Conservation (phyloP, 1,284 basidiomycete species). For the Singerocomus rubriflavus region DNA sequence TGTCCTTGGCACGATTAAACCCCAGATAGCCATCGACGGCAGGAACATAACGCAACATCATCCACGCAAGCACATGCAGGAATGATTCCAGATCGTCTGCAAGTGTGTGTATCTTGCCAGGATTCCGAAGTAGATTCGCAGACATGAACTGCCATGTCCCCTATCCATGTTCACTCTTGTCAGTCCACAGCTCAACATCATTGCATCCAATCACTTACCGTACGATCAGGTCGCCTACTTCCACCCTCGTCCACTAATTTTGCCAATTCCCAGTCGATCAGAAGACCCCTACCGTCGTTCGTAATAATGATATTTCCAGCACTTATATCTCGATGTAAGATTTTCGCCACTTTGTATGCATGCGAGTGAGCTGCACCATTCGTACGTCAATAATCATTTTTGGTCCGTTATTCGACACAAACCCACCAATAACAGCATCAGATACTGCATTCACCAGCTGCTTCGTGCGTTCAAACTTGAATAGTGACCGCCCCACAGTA, state of each 20-base stretch:
- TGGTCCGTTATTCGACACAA: too few relatives aligned
- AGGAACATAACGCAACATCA: neutral
- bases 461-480: neutral
- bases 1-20: too few relatives aligned
- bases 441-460: neutral
- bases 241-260: neutral
- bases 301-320: neutral
- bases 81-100: neutral
- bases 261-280: constrained; percentile 9
- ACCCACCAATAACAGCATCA: neutral
- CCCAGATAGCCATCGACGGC: neutral
- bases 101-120: neutral
- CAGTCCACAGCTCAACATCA: too few relatives aligned
- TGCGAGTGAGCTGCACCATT: neutral
- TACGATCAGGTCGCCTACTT: neutral
- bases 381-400: neutral
- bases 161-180: too few relatives aligned
- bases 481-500: neutral
- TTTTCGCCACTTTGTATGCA: neutral
- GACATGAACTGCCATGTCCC: neutral
- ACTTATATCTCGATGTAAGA: neutral
- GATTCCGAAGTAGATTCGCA: neutral
- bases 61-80: constrained; percentile 1
- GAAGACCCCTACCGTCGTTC: neutral
- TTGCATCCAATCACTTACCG: neutral